These are phyloP conservation scores for Neurospora intermedia DNA, from an alignment of 495 filamentous ascomycete genomes.

Conservation along the genomic window DNA sequence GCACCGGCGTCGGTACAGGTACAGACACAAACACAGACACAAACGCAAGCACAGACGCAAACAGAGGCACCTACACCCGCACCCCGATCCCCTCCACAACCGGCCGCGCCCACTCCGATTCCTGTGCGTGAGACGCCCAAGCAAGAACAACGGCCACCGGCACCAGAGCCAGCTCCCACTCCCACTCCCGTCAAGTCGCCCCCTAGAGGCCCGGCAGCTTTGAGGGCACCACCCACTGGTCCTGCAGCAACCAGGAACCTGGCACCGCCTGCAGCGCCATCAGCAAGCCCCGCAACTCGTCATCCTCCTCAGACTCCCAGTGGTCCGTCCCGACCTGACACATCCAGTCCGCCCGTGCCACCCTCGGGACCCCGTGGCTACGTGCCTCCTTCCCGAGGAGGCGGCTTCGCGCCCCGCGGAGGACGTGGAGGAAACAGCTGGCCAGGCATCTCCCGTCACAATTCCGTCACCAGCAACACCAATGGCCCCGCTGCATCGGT, in stretches of 20 bases:
- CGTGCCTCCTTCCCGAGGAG: slow-evolving; percentile 24
- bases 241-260: slow-evolving; percentile 31
- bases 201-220: slow-evolving; percentile 36
- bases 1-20: neutral
- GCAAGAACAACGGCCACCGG: slow-evolving; percentile 4
- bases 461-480: neutral
- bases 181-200: slow-evolving; percentile 25
- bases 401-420: slow-evolving; percentile 26
- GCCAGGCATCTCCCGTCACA: slow-evolving; percentile 25
- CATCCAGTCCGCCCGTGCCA: slow-evolving; percentile 27
- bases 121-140: slow-evolving; percentile 18
- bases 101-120: slow-evolving; percentile 14
- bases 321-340: slow-evolving; percentile 23
- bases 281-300: slow-evolving; percentile 20
- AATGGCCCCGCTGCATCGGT: neutral
- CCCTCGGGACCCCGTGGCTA: slow-evolving; percentile 39
- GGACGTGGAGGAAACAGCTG: slow-evolving; percentile 26
- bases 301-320: slow-evolving; percentile 19
- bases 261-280: slow-evolving; percentile 21
- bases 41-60: neutral
- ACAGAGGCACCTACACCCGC: slow-evolving; percentile 14
- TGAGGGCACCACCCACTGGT: slow-evolving; percentile 36
- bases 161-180: slow-evolving; percentile 15
- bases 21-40: slow-evolving; percentile 1
- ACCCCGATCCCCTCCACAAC: slow-evolving; percentile 4